phyloP scores from a whole-genome alignment of 2,329 filamentous ascomycete species.

The Xylaria digitata region DNA sequence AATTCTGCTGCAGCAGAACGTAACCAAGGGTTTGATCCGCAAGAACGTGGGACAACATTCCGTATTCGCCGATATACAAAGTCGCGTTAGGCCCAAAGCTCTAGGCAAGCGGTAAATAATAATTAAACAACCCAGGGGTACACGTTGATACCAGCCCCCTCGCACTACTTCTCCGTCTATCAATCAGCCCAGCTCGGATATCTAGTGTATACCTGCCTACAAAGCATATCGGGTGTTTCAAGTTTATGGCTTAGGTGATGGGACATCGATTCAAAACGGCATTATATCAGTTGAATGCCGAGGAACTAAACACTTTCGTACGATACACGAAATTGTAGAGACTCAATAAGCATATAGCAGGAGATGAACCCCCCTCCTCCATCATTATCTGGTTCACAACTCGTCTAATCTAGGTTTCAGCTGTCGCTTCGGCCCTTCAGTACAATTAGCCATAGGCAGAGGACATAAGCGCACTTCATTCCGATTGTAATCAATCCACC shows the following conservation, averaged over 20 bases:
- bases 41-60: no score
- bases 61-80: no score
- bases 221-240: constrained; percentile 1
- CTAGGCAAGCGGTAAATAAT: neutral
- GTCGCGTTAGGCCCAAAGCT: constrained; percentile 2
- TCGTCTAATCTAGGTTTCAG: neutral
- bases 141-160: constrained; percentile 1
- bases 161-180: no score
- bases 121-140: neutral
- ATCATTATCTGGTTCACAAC: neutral
- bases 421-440: neutral
- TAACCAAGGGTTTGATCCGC: neutral
- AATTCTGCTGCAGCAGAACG: neutral
- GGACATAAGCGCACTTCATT: neutral
- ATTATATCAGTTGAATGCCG: neutral
- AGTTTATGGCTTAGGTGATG: neutral
- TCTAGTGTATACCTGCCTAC: neutral
- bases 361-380: neutral
- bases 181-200: neutral
- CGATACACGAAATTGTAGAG: neutral
- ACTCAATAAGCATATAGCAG: neutral
- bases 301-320: neutral
- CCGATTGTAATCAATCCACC: neutral
- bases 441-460: neutral
- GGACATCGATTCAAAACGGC: neutral